These are phyloP conservation scores for Candida maesae DNA, from an alignment of 805 yeast genomes.

Conservation along the genomic window DNA sequence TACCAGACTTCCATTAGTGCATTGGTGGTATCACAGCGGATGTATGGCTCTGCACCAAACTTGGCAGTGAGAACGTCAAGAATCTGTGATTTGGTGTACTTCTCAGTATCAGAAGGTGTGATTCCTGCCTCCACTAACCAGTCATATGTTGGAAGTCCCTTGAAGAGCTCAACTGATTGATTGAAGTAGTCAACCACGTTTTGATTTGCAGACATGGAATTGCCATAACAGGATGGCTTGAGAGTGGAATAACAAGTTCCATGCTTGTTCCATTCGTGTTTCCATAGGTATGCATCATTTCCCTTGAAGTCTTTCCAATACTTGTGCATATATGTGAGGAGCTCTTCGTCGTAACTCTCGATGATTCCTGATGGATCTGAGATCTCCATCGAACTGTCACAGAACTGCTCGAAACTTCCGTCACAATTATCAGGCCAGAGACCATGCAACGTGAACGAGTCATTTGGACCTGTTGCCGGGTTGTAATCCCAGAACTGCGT, in stretches of 20 bases:
- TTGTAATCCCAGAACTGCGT: slow-evolving; percentile 92
- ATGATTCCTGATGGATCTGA: slow-evolving; percentile 41
- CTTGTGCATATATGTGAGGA: slow-evolving; percentile 51
- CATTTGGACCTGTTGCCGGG: slow-evolving; percentile 68
- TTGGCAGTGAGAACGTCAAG: slow-evolving; percentile 7
- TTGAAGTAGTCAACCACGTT: slow-evolving; percentile 17
- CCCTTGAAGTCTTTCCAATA: slow-evolving; percentile 76
- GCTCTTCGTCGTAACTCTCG: slow-evolving; percentile 33
- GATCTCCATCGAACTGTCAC: slow-evolving; percentile 54
- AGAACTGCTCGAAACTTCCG: slow-evolving; percentile 77
- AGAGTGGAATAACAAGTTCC: slow-evolving; percentile 21
- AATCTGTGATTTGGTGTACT: slow-evolving; percentile 11
- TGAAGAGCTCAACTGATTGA: slow-evolving; percentile 9
- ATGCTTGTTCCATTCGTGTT: slow-evolving; percentile 22
- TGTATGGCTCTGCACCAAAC: slow-evolving; percentile 16
- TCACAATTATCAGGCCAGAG: slow-evolving; percentile 87
- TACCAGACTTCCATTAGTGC: slow-evolving; percentile 20
- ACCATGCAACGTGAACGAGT: slow-evolving; percentile 78
- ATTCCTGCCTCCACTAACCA: slow-evolving; percentile 18
- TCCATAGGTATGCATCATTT: slow-evolving; percentile 37
- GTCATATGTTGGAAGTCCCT: slow-evolving; percentile 14
- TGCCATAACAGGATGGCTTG: slow-evolving; percentile 16
- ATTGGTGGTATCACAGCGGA: slow-evolving; percentile 15
- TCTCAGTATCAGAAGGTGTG: slow-evolving; percentile 11
- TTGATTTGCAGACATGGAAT: slow-evolving; percentile 2